These are phyloP conservation scores for Phycomyces nitens DNA, from an alignment of 192 early-diverging fungal genomes.

Conservation along the genomic window DNA sequence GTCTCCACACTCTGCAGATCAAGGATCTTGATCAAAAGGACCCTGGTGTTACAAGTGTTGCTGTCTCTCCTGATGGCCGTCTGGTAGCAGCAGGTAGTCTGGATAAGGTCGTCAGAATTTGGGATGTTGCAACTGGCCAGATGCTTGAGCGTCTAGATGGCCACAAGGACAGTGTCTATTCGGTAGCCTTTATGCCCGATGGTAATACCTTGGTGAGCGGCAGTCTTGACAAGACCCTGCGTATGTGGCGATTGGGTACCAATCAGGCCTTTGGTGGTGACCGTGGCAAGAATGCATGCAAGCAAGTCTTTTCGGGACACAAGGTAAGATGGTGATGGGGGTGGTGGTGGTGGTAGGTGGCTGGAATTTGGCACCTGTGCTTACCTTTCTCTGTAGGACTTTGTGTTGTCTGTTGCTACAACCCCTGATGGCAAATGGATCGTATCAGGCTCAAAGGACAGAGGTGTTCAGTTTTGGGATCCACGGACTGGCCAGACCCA, in stretches of 20 bases:
- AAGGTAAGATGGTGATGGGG: slow-evolving; percentile 44
- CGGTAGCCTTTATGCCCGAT: slow-evolving; percentile 93
- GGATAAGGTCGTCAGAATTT: slow-evolving; percentile 91
- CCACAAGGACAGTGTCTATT: slow-evolving; percentile 95
- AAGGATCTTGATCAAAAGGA: slow-evolving; percentile 83
- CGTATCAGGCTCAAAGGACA: slow-evolving; percentile 88
- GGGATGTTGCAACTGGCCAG: slow-evolving; percentile 78
- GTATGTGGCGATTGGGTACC: slow-evolving; percentile 82
- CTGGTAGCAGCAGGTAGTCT: slow-evolving; percentile 89
- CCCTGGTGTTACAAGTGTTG: slow-evolving; percentile 92
- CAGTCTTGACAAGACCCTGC: slow-evolving; percentile 88
- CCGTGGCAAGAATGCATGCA: slow-evolving; percentile 38
- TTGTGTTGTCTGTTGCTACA: slow-evolving; percentile 92
- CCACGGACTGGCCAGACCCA: slow-evolving; percentile 65
- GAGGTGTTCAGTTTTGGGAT: slow-evolving; percentile 94
- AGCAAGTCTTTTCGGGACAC: slow-evolving; percentile 48
- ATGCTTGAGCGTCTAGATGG: slow-evolving; percentile 89
- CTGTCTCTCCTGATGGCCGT: slow-evolving; percentile 87
- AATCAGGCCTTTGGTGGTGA: slow-evolving; percentile 16
- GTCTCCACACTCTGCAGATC: slow-evolving; percentile 67
- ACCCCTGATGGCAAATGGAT: slow-evolving; percentile 86
- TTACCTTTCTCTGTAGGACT: slow-evolving; percentile 62
- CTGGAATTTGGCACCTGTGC: not conserved
- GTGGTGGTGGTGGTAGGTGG: too few species aligned
- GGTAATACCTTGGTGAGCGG: slow-evolving; percentile 90